Base-by-base conservation (phyloP, 106 monocot species). In the Iris macrosiphon region DNA sequence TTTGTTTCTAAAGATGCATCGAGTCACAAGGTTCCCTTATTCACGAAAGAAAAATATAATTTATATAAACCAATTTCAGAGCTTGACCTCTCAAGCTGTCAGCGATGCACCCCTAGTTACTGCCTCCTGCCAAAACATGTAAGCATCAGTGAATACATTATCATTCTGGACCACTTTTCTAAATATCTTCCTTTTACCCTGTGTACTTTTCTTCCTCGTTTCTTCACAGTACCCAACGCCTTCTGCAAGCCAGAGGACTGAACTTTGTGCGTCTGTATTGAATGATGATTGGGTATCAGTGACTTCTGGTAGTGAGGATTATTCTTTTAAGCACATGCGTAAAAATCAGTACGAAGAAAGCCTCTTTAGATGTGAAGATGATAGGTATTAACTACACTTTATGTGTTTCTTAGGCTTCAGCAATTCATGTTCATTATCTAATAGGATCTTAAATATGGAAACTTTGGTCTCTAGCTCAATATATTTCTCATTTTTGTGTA, bases 61-160 rank as follows among this genome's bases (percentile, higher is more conserved):
- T 67, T 61, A 46, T 60, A 47, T 31, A 86, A 86, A 59, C 80
- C 85, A 25, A 70, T 86, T 41, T 85, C 86, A 41, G 86, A 92
- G 62, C 82, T 92, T 64, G 86, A 92, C 71, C 82, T 80, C 13
- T 77, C 76, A 31, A 87, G 74, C 43, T 86, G 79, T 56, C 62
- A 73, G 38, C 78, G 73, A 12, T 86, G 86, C 45, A 83, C 86
- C 17, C 76, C 92, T 48, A 92, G 86, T 62, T 92, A 92, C 46
- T 74, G 86, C 21, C 82, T 79, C 41, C 57, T 92, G 17, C 86
- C 92, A 34, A 86, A 81, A 54, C 81, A 76, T 61, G 91, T 91
- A 79, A 57, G 9, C 40, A n/a, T n/a, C n/a, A n/a, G n/a, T n/a
- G n/a, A n/a, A n/a, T n/a, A n/a, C n/a, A n/a, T n/a, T n/a, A n/a